Base-by-base conservation (phyloP, 805 yeast species). In the Candida insectalens region DNA sequence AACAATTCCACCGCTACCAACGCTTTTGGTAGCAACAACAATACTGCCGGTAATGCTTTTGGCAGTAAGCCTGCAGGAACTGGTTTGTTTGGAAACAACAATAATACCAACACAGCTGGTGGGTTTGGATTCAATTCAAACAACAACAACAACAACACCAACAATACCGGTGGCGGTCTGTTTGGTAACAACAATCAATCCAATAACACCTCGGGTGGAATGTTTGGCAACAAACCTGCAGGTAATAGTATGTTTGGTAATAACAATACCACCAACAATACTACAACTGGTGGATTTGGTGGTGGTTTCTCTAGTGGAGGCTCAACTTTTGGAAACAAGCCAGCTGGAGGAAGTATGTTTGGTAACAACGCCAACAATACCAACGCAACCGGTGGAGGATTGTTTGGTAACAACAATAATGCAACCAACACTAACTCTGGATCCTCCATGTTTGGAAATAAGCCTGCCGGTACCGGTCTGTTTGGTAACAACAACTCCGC, bases 221-320 rank as follows among this genome's bases (percentile, higher is more conserved):
- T 44, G 27, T 36, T 43, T 46, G 43, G 41, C 29, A 32, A 31
- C 17, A 49, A 42, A 17, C 36, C 46, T 12, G 27, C 43, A 4
- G 32, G 57, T 25, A 67, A 69, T 21, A 71, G 70, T 3, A 37
- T 63, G 18, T 67, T 67, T 45, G 71, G 72, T 9, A 49, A 46
- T 35, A 41, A 49, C 36, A 45, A 36, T 35, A 21, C 23, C 10
- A 21, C 23, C 23, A 40, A 31, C 34, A 47, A 45, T 9, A 41
- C 43, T 12, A 30, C 36, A 1, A 53, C 25, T 21, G 40, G 44
- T 12, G 39, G 57, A 18, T 64, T 65, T 42, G n/a, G n/a, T n/a
- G n/a, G n/a, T n/a, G n/a, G n/a, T n/a, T n/a, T n/a, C n/a, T n/a
- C n/a, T n/a, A 55, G 56, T n/a, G 37, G 41, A 15, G 44, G 43